A percentile compares a stretch with the other conserved stretches of the same genome.
Conservation (phyloP, 805 yeast genomes). For the Suhomyces vadensis region DNA sequence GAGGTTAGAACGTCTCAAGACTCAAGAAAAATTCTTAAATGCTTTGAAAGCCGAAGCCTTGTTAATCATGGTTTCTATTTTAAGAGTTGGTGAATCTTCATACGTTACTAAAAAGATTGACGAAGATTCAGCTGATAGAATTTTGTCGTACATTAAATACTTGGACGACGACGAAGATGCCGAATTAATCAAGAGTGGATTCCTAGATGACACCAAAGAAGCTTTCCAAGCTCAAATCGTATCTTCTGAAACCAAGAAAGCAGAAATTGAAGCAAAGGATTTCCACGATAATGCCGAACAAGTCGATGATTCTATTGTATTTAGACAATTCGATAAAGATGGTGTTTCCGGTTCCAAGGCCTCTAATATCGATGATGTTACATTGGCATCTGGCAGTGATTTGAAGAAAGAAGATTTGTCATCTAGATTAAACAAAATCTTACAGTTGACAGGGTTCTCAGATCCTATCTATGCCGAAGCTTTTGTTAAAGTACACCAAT, state of each 20-base stretch:
- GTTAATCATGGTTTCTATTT: conserved; percentile 85
- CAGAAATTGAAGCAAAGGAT: conserved; percentile 55
- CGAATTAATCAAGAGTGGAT: conserved; percentile 61
- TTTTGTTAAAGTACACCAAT: conserved; percentile 92
- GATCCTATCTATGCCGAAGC: conserved; percentile 99
- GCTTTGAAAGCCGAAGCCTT: conserved; percentile 94
- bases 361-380: conserved; percentile 50
- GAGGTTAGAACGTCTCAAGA: conserved; percentile 61
- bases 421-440: conserved; percentile 82
- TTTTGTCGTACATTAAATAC: conserved; percentile 80
- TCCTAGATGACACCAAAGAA: conserved; percentile 81
- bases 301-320: conserved; percentile 73
- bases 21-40: conserved; percentile 61
- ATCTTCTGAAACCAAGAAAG: conserved; percentile 57
- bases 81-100: conserved; percentile 80
- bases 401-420: conserved; percentile 59
- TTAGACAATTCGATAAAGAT: conserved; percentile 71
- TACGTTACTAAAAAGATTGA: conserved; percentile 76
- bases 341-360: conserved; percentile 21
- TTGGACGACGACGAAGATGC: conserved; percentile 64
- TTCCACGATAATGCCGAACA: conserved; percentile 66
- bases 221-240: conserved; percentile 77
- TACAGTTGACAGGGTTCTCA: conserved; percentile 95
- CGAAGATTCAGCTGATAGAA: conserved; percentile 96
- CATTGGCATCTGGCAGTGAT: conserved; percentile 53